Percentiles rank a stretch among this genome's conserved stretches.
Conservation (phyloP, 192 early-diverging fungal species). For the Allomyces macrogynus region DNA sequence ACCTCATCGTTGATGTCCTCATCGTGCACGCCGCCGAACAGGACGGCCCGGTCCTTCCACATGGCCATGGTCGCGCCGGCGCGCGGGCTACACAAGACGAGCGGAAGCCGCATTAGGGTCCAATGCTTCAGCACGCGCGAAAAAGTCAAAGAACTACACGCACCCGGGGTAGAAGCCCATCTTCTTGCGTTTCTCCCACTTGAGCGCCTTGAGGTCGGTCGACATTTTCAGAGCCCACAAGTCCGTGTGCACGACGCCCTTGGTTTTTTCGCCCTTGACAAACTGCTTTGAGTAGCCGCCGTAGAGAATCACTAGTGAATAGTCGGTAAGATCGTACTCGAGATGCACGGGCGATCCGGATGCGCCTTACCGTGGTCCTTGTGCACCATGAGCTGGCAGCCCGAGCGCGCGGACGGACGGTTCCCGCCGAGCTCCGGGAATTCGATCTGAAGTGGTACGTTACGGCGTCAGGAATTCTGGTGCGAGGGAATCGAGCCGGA, state of each 20-base stretch:
- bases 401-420: conserved; percentile 24
- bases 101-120: no score
- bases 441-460: conserved; percentile 4
- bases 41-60: conserved; percentile 33
- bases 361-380: conserved; percentile 14
- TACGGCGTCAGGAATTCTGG: no score
- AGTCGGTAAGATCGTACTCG: no score
- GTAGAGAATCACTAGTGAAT: conserved; percentile 21
- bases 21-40: conserved; percentile 45
- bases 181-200: conserved; percentile 44
- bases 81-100: conserved; percentile 5
- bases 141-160: not conserved
- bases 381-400: conserved; percentile 34
- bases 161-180: conserved; percentile 17
- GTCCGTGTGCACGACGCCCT: conserved; percentile 31
- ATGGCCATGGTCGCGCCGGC: conserved; percentile 28
- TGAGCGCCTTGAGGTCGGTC: conserved; percentile 24
- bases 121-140: no score
- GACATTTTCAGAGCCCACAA: conserved; percentile 36
- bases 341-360: no score
- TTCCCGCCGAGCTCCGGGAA: conserved; percentile 13
- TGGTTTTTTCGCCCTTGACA: conserved; percentile 35
- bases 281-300: conserved; percentile 48
- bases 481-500: no score
- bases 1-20: conserved; percentile 40